Base-by-base conservation (phyloP, 2,329 filamentous ascomycete species). In the Colletotrichum tropicale region DNA sequence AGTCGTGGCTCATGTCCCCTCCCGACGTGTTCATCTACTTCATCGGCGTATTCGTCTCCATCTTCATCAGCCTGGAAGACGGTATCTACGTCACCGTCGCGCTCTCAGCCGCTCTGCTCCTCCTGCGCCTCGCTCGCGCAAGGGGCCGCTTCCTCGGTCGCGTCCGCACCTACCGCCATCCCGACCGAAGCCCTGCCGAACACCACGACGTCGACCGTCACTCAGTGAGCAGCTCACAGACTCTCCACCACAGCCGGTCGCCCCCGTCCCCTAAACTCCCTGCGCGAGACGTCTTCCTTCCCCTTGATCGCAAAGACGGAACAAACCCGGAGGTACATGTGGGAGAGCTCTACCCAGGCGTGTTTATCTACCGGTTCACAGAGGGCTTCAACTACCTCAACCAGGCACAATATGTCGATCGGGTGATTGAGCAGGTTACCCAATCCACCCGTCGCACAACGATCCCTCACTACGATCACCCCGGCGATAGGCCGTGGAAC, bases 11-110 rank as follows among this genome's bases (percentile, higher is more conserved):
- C 48, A 90, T 95, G 0, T 94, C 93, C 0, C 94, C 94, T 0
- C 80, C 95, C 0, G 94, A 96, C 81, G 90, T 94, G 0, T 75
- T 94, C 56, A 94, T 96, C 80, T 96, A 95, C 89, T 91, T 95
- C 71, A 88, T 90, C 34, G 94, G 94, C 80, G 93, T 96, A 6
- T 82, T 94, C 12, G 78, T 89, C 10, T 87, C 87, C 24, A 79
- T 90, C 28, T 89, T 90, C 76, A 84, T 85, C 7, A 85, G 84
- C 3, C 86, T 90, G 9, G 89, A 90, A 77, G 85, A 85, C 4
- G 87, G 86, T 7, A 89, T 90, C 52, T 90, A 90, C 75, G 81
- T 84, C 4, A 89, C 88, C 4, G 84, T 89, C 5, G 83, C 78
- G 2, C 81, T 87, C 1, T 89, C 88, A 0, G 82, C 84, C 3